Conservation (phyloP, 2,329 filamentous ascomycete species). For the Colletotrichum nymphaeae region DNA sequence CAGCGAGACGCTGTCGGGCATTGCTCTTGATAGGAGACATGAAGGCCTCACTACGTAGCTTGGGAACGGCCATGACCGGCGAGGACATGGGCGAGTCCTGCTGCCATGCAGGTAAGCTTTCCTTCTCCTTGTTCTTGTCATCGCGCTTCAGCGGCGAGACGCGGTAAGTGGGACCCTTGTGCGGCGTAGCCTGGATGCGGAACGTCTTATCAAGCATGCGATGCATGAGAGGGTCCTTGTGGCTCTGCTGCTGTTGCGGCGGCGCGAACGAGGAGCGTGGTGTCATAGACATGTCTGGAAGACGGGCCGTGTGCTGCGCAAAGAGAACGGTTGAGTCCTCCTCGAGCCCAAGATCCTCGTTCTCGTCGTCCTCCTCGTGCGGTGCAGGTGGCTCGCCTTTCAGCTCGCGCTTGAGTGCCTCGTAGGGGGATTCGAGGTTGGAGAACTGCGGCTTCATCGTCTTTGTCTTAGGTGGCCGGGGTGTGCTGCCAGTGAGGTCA, state of each 20-base stretch:
- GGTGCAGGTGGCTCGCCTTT: constrained; percentile 50
- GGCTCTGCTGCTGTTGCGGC: constrained; percentile 51
- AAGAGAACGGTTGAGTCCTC: constrained; percentile 61
- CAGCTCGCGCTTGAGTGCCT: constrained; percentile 76
- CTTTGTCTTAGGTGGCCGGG: constrained; percentile 65
- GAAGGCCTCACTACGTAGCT: constrained; percentile 87
- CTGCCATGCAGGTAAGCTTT: constrained; percentile 53
- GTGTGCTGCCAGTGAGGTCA: constrained; percentile 75
- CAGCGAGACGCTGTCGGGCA: constrained; percentile 53
- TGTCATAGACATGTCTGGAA: constrained; percentile 74
- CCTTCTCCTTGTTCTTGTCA: constrained; percentile 40
- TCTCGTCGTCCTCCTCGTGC: constrained; percentile 48
- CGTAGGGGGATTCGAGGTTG: constrained; percentile 81
- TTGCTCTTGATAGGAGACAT: constrained; percentile 74
- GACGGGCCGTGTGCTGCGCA: constrained; percentile 63
- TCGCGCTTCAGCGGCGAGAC: constrained; percentile 58
- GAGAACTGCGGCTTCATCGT: constrained; percentile 66
- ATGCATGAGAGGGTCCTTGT: constrained; percentile 85
- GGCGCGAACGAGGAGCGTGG: constrained; percentile 50
- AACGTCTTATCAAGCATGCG: constrained; percentile 96
- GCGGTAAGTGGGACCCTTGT: constrained; percentile 61
- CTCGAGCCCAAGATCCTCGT: constrained; percentile 53
- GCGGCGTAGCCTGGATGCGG: constrained; percentile 90
- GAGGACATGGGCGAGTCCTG: constrained; percentile 74
- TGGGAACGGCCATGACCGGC: constrained; percentile 83